phyloP scores from a whole-genome alignment of 2,329 filamentous ascomycete genomes.

The Aspergillus niger region DNA sequence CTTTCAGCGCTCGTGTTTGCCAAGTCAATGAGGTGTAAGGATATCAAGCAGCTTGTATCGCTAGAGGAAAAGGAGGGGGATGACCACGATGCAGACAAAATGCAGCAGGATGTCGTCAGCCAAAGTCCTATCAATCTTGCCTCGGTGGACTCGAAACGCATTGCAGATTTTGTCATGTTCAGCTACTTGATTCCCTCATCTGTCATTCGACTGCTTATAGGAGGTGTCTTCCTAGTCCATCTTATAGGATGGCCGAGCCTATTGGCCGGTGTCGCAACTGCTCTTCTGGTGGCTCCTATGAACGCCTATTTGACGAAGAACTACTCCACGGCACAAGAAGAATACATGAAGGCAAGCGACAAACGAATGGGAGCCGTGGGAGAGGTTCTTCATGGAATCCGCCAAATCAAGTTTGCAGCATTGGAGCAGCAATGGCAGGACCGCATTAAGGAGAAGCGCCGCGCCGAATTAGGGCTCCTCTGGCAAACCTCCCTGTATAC shows the following conservation, averaged over 20 bases:
- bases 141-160: conserved; percentile 70
- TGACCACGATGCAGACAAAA: conserved; percentile 51
- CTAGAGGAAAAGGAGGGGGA: conserved; percentile 45
- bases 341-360: conserved; percentile 73
- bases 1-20: conserved; percentile 72
- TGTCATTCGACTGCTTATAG: conserved; percentile 64
- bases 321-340: conserved; percentile 66
- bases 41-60: conserved; percentile 51
- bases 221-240: conserved; percentile 63
- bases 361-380: conserved; percentile 72
- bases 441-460: conserved; percentile 65
- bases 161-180: conserved; percentile 67
- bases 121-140: conserved; percentile 77
- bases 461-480: conserved; percentile 65
- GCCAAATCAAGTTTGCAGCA: conserved; percentile 80
- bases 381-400: conserved; percentile 73
- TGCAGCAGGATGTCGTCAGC: conserved; percentile 53
- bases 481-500: conserved; percentile 69
- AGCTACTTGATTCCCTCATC: conserved; percentile 67
- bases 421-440: conserved; percentile 73
- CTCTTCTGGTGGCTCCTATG: conserved; percentile 64
- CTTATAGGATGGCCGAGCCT: conserved; percentile 72
- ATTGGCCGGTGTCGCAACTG: conserved; percentile 63
- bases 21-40: conserved; percentile 75
- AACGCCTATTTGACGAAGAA: conserved; percentile 67